Evolutionary conservation across 2,329 filamentous ascomycete genomes (phyloP), one percentile per base, ranked within the genome.

Genomic region (Lasiodiplodia citricola): DNA sequence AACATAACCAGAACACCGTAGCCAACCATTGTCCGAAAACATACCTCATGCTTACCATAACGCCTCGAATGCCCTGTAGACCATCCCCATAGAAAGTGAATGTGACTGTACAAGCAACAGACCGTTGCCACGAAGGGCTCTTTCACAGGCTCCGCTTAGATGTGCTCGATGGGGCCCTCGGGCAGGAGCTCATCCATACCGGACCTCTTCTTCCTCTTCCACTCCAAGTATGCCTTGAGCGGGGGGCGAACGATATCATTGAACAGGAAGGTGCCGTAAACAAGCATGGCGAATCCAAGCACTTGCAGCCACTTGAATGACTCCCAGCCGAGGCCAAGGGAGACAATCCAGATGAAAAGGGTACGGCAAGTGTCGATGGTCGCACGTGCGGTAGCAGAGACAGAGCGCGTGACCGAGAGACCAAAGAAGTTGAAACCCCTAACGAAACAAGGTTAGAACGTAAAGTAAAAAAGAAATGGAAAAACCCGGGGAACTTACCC

Each of bases 371-470:
- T 99, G 80, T 99, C 96, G 75, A 99, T 98, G 38, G 95, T 98
- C 38, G 93, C 97, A 70, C 96, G 90, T 1, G 95, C 93, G 0
- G 96, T 99, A 13, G 96, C 96, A 71, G 92, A 96, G 73, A 99
- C 93, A 71, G 83, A 90, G 70, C 93, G 89, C 0, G 96, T 99
- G 10, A 99, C 95, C 0, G 92, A 96, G 11, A 99, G 87, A 8
- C 96, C 96, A 80, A 99, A 99, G 85, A 97, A 99, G 83, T 99
- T 99, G 87, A 98, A 99, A 66, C 95, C 94, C 71, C 93, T 96
- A 71, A 38, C 23, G 47, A 11, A 13, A n/a, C 7, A 25, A 38
- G 11, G 35, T 38, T 51, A 52, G 25, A 52, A 18, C 2, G 18
- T 21, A 35, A 35, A 35, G 0, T 7, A 25, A 14, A 13, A 14